Percentiles rank a stretch among this genome's conserved stretches.
phyloP scores from a whole-genome alignment of 306 rosid genomes.

The Alnus glutinosa region DNA sequence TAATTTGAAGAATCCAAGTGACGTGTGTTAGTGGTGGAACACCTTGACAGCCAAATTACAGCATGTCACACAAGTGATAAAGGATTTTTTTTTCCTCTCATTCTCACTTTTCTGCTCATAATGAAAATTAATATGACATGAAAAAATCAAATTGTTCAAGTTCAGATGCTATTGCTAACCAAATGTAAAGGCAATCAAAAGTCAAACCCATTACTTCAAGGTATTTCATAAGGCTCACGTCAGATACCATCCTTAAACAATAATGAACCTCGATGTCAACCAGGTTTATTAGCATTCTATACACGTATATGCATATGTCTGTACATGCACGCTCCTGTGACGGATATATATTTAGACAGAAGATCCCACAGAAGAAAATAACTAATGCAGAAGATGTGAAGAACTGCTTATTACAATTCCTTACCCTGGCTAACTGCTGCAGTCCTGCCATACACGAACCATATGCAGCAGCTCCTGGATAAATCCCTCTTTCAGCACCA shows the following conservation, averaged over 20 bases:
- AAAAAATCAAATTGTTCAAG: background rate
- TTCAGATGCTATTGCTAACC: background rate
- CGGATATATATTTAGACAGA: background rate
- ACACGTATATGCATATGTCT: background rate
- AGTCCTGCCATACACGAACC: slow-evolving; percentile 67
- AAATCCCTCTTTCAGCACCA: slow-evolving; percentile 77
- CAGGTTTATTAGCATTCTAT: background rate
- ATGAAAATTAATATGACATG: background rate
- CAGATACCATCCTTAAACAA: background rate
- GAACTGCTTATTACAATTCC: slow-evolving; percentile 1
- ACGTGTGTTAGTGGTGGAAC: background rate
- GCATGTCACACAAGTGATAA: background rate
- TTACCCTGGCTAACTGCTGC: slow-evolving; percentile 80
- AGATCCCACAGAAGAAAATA: background rate
- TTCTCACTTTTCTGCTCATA: background rate
- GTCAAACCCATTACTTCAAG: background rate
- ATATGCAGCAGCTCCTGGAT: slow-evolving; percentile 75
- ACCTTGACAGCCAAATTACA: background rate
- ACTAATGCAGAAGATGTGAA: background rate
- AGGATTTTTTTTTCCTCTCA: background rate
- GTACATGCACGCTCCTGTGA: background rate
- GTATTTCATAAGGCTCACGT: background rate
- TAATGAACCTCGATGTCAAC: background rate
- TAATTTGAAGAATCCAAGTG: background rate
- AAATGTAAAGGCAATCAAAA: background rate